Base-by-base conservation (phyloP, 345 rosid genomes). In the Camelina hispida region DNA sequence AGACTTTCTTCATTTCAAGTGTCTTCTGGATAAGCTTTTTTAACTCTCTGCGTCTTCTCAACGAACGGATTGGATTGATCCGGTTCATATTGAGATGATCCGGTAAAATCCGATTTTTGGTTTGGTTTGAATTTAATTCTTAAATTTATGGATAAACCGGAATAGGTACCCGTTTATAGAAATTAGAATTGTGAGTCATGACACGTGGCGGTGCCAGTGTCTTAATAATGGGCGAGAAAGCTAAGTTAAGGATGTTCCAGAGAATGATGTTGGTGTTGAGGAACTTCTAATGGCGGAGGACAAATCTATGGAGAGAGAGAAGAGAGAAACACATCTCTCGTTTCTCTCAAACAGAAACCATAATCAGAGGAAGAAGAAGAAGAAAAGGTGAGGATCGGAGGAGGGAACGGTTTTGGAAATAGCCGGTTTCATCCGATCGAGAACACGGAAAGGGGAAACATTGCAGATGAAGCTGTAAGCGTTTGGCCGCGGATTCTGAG, bases 231-330 rank as follows among this genome's bases (percentile, higher is more conserved):
- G 51, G 66, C 51, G 79, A 51, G 18, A 59, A 46, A 37, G 69
- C 79, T 68, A 75, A 18, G 74, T 76, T 69, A 76, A 69, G 74
- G 79, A 10, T 43, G 70, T 76, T 76, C 69, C 64, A 76, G 79
- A 69, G 70, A 54, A 32, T 9, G 62, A 67, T 51, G 30, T 28
- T 60, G 30, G 50, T 34, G 64, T 76, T 53, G 56, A 30, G 23
- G 18, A 68, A 76, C 22, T 54, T 76, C 50, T 70, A 76, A 76
- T 69, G 75, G 79, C 70, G 58, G 79, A 61, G 64, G 69, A 61
- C 74, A 76, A 68, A 43, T 61, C 20, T 35, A 34, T 61, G 79
- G 40, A n/a, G 38, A 59, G 14, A 59, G 38, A 60, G 25, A 75
- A 59, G 14, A 59, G 38, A 60, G 25, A 75, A 50, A 32, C 11